Evolutionary conservation across 345 rosid species (phyloP).

Genomic region (Stellera chamaejasme): DNA sequence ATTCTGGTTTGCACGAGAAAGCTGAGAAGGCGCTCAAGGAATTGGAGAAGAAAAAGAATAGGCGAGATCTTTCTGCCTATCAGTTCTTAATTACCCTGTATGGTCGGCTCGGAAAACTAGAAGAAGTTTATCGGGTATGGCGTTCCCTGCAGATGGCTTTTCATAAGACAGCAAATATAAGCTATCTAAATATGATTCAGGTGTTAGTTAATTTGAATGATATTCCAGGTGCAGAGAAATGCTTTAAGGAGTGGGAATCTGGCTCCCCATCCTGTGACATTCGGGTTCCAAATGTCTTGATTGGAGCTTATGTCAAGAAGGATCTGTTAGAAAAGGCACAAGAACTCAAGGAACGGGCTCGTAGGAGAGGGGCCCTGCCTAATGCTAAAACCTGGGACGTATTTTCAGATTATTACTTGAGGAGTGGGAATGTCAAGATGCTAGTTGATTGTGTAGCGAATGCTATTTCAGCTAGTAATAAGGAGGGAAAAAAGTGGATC

Average conservation of each 20-base stretch:
- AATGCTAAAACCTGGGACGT: constrained; percentile 88
- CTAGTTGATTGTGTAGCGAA: constrained; percentile 62
- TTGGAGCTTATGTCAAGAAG: constrained; percentile 57
- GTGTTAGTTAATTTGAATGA: constrained; percentile 79
- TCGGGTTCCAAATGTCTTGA: constrained; percentile 59
- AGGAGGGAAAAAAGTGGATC: constrained; percentile 68
- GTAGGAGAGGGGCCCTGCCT: constrained; percentile 54
- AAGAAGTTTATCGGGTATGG: constrained; percentile 86
- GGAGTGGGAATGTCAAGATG: constrained; percentile 36
- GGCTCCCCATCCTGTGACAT: constrained; percentile 63
- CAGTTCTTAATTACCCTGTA: constrained; percentile 80
- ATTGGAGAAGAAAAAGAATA: constrained; percentile 54
- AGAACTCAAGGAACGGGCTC: constrained; percentile 60
- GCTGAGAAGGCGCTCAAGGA: constrained; percentile 78
- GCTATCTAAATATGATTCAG: constrained; percentile 90
- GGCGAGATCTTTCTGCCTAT: constrained; percentile 50
- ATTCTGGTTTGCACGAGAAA: constrained; percentile 54
- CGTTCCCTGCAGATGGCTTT: constrained; percentile 83
- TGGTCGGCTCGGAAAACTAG: constrained; percentile 57
- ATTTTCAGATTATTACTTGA: constrained; percentile 56
- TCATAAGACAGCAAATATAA: constrained; percentile 60
- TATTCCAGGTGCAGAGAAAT: constrained; percentile 83
- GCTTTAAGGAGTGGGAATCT: constrained; percentile 85
- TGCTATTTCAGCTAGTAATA: constrained; percentile 59
- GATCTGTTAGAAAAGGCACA: constrained; percentile 57